Conservation (phyloP, 345 rosid genomes). For the Ceriops decandra region DNA sequence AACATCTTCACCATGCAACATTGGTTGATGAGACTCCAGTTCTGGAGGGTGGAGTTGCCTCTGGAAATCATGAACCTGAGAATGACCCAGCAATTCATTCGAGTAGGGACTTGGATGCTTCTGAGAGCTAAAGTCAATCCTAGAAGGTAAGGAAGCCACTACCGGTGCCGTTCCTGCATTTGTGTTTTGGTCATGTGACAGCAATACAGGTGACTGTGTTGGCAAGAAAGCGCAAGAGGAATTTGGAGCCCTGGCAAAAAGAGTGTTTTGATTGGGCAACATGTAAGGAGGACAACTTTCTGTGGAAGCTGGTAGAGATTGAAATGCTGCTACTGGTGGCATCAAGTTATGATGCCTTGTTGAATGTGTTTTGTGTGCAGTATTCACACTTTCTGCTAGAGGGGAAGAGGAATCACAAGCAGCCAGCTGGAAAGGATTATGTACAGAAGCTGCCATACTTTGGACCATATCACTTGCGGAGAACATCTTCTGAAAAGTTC, state of each 20-base stretch:
- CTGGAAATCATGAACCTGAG: slow-evolving; percentile 34
- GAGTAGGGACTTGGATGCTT: slow-evolving; percentile 23
- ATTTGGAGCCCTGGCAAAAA: slow-evolving; percentile 22
- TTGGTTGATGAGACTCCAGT: slow-evolving; percentile 19
- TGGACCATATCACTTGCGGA: slow-evolving; percentile 13
- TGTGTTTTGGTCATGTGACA: slow-evolving; percentile 11
- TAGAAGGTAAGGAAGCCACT: slow-evolving; percentile 29
- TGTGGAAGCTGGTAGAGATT: slow-evolving; percentile 26
- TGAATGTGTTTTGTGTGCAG: slow-evolving; percentile 15
- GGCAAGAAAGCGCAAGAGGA: slow-evolving; percentile 33
- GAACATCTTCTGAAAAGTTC: slow-evolving; percentile 19
- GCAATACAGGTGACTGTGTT: slow-evolving; percentile 2
- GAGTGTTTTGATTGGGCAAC: slow-evolving; percentile 35
- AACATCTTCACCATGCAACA: slow-evolving; percentile 21
- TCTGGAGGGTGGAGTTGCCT: slow-evolving; percentile 25
- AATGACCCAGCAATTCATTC: slow-evolving; percentile 28
- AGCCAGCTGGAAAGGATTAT: slow-evolving; percentile 20
- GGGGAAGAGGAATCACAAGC: slow-evolving; percentile 9
- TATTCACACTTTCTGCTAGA: slow-evolving; percentile 15
- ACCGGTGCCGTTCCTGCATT: slow-evolving; percentile 16
- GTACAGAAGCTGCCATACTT: slow-evolving; percentile 16
- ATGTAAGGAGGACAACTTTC: slow-evolving; percentile 34
- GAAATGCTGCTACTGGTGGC: slow-evolving; percentile 19
- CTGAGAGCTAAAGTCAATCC: slow-evolving; percentile 32
- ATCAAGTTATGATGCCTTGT: slow-evolving; percentile 11